Conservation (phyloP, 257 asterid genomes). For the Nicotiana otophora region DNA sequence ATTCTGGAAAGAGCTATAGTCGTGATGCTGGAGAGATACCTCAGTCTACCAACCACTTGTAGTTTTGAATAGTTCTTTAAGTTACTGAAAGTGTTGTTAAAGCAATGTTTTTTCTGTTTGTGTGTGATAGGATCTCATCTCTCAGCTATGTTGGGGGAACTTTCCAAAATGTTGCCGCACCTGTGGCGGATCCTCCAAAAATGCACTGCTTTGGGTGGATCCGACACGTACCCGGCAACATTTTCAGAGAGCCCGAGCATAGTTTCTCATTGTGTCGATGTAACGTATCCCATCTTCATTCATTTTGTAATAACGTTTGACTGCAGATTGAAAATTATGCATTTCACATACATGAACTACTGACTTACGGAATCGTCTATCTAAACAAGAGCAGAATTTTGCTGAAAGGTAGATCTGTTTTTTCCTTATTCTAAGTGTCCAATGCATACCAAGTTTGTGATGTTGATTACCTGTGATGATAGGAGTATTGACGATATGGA, state of each 20-base stretch:
- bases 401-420: conserved; percentile 41
- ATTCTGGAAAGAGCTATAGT: background rate
- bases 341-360: conserved; percentile 53
- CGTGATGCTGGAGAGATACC: no score
- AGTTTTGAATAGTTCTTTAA: background rate
- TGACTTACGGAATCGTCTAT: conserved; percentile 59
- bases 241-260: no score
- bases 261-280: background rate
- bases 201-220: no score
- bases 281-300: conserved; percentile 13
- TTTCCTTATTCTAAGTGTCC: background rate
- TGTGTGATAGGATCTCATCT: background rate
- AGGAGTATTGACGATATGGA: conserved; percentile 60
- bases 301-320: background rate
- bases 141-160: background rate
- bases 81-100: background rate
- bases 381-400: conserved; percentile 61
- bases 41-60: no score
- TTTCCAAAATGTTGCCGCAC: no score
- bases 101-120: background rate
- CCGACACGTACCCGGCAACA: no score
- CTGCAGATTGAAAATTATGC: conserved; percentile 68
- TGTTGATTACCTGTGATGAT: conserved; percentile 15
- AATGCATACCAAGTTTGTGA: background rate
- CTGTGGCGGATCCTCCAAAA: no score